Evolutionary conservation across 192 early-diverging fungal species (phyloP).

Genomic region (Umbelopsis vinacea): DNA sequence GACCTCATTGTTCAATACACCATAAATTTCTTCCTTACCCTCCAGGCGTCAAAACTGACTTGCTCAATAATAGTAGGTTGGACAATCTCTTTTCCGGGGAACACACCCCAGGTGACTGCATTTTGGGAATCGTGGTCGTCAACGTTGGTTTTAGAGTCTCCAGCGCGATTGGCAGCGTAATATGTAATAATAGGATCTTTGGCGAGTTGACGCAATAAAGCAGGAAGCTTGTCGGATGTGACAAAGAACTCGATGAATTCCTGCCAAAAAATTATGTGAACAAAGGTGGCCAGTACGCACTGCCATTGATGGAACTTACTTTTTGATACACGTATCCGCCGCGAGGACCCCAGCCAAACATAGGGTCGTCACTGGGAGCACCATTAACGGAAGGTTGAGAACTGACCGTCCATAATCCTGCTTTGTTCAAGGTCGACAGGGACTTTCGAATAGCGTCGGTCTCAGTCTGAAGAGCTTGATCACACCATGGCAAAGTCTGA

Average conservation of each 20-base stretch:
- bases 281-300: too few relatives aligned
- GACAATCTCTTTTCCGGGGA: slow-evolving; percentile 87
- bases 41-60: slow-evolving; percentile 81
- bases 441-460: slow-evolving; percentile 67
- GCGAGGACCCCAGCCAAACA: slow-evolving; percentile 85
- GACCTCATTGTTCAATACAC: too few relatives aligned
- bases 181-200: slow-evolving; percentile 78
- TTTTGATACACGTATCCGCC: slow-evolving; percentile 88
- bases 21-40: slow-evolving; percentile 38
- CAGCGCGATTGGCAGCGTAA: slow-evolving; percentile 84
- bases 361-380: slow-evolving; percentile 61
- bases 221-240: slow-evolving; percentile 57
- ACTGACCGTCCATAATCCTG: slow-evolving; percentile 80
- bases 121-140: slow-evolving; percentile 62
- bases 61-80: slow-evolving; percentile 85
- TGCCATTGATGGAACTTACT: slow-evolving; percentile 23
- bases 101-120: slow-evolving; percentile 91
- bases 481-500: slow-evolving; percentile 73
- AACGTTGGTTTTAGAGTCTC: slow-evolving; percentile 71
- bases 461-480: slow-evolving; percentile 57
- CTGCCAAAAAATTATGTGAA: neutral
- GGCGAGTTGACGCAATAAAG: slow-evolving; percentile 56
- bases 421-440: slow-evolving; percentile 61
- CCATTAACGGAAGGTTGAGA: slow-evolving; percentile 85
- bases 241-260: slow-evolving; percentile 88